A percentile compares a stretch with the other conserved stretches of the same genome.
Evolutionary conservation across 1,284 basidiomycete species (phyloP).

Genomic region (Cutaneotrichosporon sp.): DNA sequence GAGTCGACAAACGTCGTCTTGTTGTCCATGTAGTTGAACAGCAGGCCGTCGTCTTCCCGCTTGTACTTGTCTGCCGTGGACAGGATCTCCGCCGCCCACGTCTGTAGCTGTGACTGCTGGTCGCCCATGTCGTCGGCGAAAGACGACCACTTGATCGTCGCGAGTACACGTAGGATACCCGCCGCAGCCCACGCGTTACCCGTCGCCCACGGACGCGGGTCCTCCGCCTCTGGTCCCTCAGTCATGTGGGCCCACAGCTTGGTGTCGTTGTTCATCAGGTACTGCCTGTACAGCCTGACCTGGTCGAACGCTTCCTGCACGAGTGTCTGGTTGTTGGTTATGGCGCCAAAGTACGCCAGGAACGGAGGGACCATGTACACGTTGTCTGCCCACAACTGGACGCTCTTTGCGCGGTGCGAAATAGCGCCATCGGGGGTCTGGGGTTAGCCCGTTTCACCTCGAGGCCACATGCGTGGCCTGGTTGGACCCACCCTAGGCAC

Average conservation of each 20-base stretch:
- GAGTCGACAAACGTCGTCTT: slow-evolving; percentile 65
- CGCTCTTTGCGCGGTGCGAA: slow-evolving; percentile 55
- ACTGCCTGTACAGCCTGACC: slow-evolving; percentile 65
- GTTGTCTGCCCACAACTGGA: slow-evolving; percentile 55
- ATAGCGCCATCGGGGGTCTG: slow-evolving; percentile 69
- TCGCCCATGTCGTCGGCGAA: slow-evolving; percentile 36
- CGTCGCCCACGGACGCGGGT: slow-evolving; percentile 43
- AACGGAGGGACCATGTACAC: slow-evolving; percentile 73
- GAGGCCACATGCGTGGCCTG: too few relatives aligned
- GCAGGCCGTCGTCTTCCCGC: slow-evolving; percentile 57
- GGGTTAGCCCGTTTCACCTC: background rate
- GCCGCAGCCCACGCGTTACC: slow-evolving; percentile 54
- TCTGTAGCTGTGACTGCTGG: slow-evolving; percentile 46
- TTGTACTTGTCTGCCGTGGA: slow-evolving; percentile 45
- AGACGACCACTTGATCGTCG: slow-evolving; percentile 48
- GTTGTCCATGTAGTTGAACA: slow-evolving; percentile 71
- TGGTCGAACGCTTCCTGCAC: slow-evolving; percentile 70
- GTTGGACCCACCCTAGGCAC: slow-evolving; percentile 54
- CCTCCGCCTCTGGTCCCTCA: slow-evolving; percentile 30
- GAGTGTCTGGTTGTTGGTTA: slow-evolving; percentile 62
- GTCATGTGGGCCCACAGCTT: slow-evolving; percentile 47
- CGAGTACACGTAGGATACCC: slow-evolving; percentile 52
- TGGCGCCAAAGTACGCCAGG: slow-evolving; percentile 77
- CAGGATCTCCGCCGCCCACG: slow-evolving; percentile 52
- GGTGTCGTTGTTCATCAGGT: slow-evolving; percentile 30